Evolutionary conservation across 192 early-diverging fungal species (phyloP), one percentile per base, ranked within the genome.

Genomic region (Linnemannia elongata): DNA sequence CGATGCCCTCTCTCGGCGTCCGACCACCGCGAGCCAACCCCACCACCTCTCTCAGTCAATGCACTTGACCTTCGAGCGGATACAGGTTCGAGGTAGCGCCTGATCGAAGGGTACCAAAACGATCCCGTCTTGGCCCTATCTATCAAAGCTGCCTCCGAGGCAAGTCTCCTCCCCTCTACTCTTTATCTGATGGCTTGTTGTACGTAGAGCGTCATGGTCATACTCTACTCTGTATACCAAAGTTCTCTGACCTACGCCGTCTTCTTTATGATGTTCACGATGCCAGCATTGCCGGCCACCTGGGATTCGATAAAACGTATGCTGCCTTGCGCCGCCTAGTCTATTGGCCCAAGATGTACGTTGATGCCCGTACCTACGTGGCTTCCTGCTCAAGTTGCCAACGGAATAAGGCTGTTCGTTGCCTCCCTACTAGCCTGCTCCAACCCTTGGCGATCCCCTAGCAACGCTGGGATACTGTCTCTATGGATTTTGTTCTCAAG

Each of bases 401-500:
- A 22, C 30, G 81, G 10, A 77, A 73, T 52, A 91, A 91, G 69
- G 39, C 73, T 1, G 41, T 41, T 0, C 72, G 75, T 5, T 78
- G 88, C 12, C 24, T 5, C 0, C 89, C 89, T 4, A 77, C 69
- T 33, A 89, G 90, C 1, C 60, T 88, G 0, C 66, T 89, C 30
- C 66, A 82, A 30, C 74, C 83, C 15, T 55, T 90, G 8, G 15
- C 10, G 1, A 85, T 87, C 4, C 88, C 86, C 1, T 27, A 18
- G 20, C 63, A 81, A n/a, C 87, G 41, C 0, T 91, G 85, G 88
- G 71, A 85, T 13, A 42, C 82, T 6, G 83, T 92, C 0, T 69
- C 76, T 0, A 90, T 92, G 86, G 86, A 91, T 42, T 91, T 90
- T 69, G 82, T 90, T 47, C 33, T 57, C 4, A 38, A 71, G 6